A percentile compares a stretch with the other conserved stretches of the same genome.
Conservation (phyloP, 495 filamentous ascomycete species). For the Lasiosphaeria ovina region DNA sequence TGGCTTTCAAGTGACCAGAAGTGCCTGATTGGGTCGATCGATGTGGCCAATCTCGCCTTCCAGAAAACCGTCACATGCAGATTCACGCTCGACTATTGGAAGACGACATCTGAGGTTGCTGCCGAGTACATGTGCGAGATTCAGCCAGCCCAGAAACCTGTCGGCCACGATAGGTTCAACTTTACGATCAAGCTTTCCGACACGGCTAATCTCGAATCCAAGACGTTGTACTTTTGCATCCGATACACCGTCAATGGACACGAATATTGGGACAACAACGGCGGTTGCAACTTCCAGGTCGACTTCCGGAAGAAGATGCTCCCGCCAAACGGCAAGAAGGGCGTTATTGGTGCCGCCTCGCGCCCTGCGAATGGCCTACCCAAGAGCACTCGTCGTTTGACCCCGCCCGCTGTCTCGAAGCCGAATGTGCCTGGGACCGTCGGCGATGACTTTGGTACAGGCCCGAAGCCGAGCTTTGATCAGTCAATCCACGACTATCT, state of each 20-base stretch:
- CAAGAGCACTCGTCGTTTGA: slow-evolving; percentile 66
- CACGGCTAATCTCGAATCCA: slow-evolving; percentile 81
- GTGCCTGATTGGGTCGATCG: slow-evolving; percentile 75
- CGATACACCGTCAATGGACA: slow-evolving; percentile 81
- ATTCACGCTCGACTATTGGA: slow-evolving; percentile 97
- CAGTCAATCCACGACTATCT: slow-evolving; percentile 55
- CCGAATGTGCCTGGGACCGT: slow-evolving; percentile 62
- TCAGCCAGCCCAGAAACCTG: slow-evolving; percentile 59
- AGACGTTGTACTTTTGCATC: slow-evolving; percentile 88
- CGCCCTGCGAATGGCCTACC: slow-evolving; percentile 64
- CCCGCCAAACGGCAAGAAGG: slow-evolving; percentile 54
- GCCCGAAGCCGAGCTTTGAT: slow-evolving; percentile 55
- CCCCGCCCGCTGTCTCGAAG: slow-evolving; percentile 43
- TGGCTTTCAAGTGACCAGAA: slow-evolving; percentile 86
- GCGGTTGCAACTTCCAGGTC: slow-evolving; percentile 79
- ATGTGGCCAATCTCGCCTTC: slow-evolving; percentile 85
- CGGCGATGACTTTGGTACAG: slow-evolving; percentile 68
- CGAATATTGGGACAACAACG: slow-evolving; percentile 96
- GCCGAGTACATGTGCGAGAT: slow-evolving; percentile 85
- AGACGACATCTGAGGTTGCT: slow-evolving; percentile 89
- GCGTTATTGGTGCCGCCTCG: slow-evolving; percentile 46
- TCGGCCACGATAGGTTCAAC: slow-evolving; percentile 81
- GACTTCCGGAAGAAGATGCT: slow-evolving; percentile 80
- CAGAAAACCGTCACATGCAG: slow-evolving; percentile 84
- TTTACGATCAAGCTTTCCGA: slow-evolving; percentile 94